Percentiles rank a stretch among this genome's conserved stretches.
These are phyloP conservation scores for Verticillium tricorpus DNA, from an alignment of 2,329 filamentous ascomycete genomes.

Conservation along the genomic window DNA sequence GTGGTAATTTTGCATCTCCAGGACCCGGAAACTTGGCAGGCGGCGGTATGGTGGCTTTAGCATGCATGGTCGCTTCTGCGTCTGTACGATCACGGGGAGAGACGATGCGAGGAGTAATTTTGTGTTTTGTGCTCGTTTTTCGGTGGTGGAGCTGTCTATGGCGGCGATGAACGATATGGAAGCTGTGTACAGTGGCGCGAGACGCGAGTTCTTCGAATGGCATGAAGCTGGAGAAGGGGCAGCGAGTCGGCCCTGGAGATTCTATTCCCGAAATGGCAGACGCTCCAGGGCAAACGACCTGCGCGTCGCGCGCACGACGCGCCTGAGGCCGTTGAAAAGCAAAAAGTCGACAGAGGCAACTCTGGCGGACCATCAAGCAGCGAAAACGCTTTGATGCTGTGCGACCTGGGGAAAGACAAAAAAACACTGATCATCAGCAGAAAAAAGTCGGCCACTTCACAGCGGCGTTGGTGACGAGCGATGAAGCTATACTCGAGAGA, in stretches of 20 bases:
- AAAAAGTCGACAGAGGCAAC: not conserved
- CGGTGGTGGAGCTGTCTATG: not conserved
- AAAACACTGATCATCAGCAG: constrained; percentile 6
- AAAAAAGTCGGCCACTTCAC: constrained; percentile 1
- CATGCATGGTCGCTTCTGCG: constrained; percentile 5
- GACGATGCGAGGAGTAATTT: constrained; percentile 1
- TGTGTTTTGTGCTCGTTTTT: constrained; percentile 4
- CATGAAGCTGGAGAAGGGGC: not conserved
- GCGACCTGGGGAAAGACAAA: constrained; percentile 5
- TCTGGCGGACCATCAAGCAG: not conserved
- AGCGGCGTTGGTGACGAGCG: constrained; percentile 4
- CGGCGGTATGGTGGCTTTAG: constrained; percentile 15
- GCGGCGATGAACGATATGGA: not conserved
- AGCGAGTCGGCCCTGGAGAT: not conserved
- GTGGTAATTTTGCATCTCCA: constrained; percentile 35
- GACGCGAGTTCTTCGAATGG: not conserved
- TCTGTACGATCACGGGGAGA: constrained; percentile 14
- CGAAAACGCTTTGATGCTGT: not conserved
- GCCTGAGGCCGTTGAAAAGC: not conserved
- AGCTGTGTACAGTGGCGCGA: not conserved
- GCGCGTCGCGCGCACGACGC: not conserved
- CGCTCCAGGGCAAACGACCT: not conserved
- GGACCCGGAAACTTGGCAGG: constrained; percentile 28
- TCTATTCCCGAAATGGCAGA: not conserved
- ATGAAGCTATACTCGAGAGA: constrained; percentile 15